Evolutionary conservation across 1,139 yeast species (phyloP), one percentile per base, ranked within the genome.

Genomic region (Scheffersomyces insectosa): DNA sequence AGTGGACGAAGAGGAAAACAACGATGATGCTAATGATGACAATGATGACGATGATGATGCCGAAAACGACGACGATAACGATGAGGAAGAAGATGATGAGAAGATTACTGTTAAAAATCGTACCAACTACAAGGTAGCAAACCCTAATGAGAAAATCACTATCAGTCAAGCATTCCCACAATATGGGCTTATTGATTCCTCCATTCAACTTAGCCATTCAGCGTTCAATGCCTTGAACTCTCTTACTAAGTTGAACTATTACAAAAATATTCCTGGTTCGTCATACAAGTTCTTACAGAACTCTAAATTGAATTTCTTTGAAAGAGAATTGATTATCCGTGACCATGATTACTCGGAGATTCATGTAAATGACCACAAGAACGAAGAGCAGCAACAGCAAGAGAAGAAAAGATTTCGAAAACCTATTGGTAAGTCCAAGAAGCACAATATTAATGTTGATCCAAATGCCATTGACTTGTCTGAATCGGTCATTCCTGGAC

Each of bases 401-500:
- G 41, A 39, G 14, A 45, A 45, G 9, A 56, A 46, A 43, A 48
- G 44, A 23, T 43, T 48, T 32, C 53, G 66, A 33, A 68, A 63
- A 42, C 65, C 68, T 2, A 45, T 67, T 34, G 67, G 67, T 5
- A 68, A 66, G 42, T 51, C 63, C 3, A 66, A 63, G 46, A 71
- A 68, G 47, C 57, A 61, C 42, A 61, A 63, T 37, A 57, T 63
- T 9, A 65, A 60, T 41, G 57, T 68, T 16, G 79, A 74, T 51
- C 75, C 77, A 3, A 72, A 74, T 50, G 50, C 59, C 13, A 47
- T 70, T 13, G 78, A 74, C 46, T 65, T 73, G 46, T 50, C 63
- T 5, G 78, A 74, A 40, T 66, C 70, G 4, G 63, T 72, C 2
- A 59, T 73, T 9, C 78, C 78, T 1, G 79, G 79, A 1, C 77